Evolutionary conservation across 2,329 filamentous ascomycete genomes (phyloP).

Genomic region (Phoma herbarum): DNA sequence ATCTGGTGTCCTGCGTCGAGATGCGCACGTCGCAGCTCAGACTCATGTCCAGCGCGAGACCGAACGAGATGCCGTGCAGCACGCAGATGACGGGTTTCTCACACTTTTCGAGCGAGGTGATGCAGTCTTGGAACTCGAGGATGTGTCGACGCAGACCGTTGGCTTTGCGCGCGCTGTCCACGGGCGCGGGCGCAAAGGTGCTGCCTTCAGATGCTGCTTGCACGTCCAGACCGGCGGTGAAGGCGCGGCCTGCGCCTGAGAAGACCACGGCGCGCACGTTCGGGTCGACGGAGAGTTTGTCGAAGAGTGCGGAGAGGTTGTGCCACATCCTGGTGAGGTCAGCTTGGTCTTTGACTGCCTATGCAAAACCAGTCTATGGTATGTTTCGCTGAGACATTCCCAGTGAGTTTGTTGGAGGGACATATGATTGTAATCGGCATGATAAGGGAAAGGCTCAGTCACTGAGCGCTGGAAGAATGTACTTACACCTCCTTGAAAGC

Average conservation of each 20-base stretch:
- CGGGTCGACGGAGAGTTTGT: constrained; percentile 73
- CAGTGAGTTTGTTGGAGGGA: too few relatives aligned
- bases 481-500: constrained; percentile 76
- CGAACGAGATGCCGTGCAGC: constrained; percentile 49
- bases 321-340: constrained; percentile 89
- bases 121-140: constrained; percentile 79
- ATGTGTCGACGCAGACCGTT: constrained; percentile 70
- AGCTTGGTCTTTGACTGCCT: too few relatives aligned
- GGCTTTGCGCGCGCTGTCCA: constrained; percentile 69
- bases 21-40: constrained; percentile 76
- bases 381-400: too few relatives aligned
- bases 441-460: too few relatives aligned
- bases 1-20: constrained; percentile 65
- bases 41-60: constrained; percentile 60
- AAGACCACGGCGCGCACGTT: constrained; percentile 80
- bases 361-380: too few relatives aligned
- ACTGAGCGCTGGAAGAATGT: too few relatives aligned
- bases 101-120: constrained; percentile 81
- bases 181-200: constrained; percentile 45
- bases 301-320: constrained; percentile 78
- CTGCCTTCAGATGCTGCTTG: constrained; percentile 68
- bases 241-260: constrained; percentile 83
- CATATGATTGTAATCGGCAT: too few relatives aligned
- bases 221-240: constrained; percentile 87
- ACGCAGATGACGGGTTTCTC: constrained; percentile 70